phyloP scores from a whole-genome alignment of 164 flowering plant species.

The Chimonanthus salicifolius region DNA sequence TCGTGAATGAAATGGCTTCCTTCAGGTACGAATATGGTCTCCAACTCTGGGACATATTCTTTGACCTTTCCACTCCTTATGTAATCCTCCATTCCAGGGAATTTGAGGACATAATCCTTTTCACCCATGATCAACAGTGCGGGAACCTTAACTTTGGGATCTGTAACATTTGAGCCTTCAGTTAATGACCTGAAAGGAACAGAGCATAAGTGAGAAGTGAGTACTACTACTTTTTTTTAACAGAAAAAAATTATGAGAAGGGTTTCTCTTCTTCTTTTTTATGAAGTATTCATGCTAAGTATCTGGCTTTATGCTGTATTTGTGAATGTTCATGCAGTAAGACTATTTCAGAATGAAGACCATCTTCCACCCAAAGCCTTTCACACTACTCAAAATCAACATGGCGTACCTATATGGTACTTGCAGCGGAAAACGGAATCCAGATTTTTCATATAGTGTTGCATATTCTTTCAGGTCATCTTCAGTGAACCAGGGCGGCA shows the following conservation, averaged over 20 bases:
- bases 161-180: constrained; percentile 8
- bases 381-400: too few species aligned
- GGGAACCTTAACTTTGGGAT: constrained; percentile 31
- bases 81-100: constrained; percentile 44
- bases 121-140: constrained; percentile 39
- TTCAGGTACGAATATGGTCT: constrained; percentile 28
- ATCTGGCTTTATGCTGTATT: too few species aligned
- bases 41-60: constrained; percentile 38
- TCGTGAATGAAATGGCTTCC: constrained; percentile 52
- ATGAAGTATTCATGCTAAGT: too few species aligned
- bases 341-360: too few species aligned
- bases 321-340: too few species aligned
- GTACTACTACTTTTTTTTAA: too few species aligned
- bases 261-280: too few species aligned
- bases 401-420: constrained; percentile 35
- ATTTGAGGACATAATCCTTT: constrained; percentile 37
- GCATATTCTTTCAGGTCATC: constrained; percentile 43
- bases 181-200: constrained; percentile 16
- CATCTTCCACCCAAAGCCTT: too few species aligned
- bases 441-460: constrained; percentile 41
- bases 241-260: too few species aligned
- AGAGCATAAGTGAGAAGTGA: not conserved
- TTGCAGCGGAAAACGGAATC: constrained; percentile 46
- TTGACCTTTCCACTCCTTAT: constrained; percentile 30
- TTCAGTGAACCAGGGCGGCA: constrained; percentile 53